phyloP scores from a whole-genome alignment of 495 filamentous ascomycete species.

The Penicillium coprophilum region DNA sequence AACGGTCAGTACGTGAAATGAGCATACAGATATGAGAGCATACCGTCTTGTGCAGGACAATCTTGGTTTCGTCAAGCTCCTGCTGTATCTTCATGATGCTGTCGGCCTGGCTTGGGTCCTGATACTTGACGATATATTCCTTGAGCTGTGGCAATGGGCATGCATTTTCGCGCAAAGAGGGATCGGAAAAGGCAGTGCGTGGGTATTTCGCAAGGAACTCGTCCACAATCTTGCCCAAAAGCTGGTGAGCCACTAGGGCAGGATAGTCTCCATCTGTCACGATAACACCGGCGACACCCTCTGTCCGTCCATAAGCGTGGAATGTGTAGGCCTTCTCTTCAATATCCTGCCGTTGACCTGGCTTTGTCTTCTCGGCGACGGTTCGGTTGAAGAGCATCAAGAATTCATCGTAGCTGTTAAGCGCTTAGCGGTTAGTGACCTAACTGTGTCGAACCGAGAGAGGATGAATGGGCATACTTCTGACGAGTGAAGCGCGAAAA shows the following conservation, averaged over 20 bases:
- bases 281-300: constrained; percentile 85
- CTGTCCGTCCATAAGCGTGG: constrained; percentile 84
- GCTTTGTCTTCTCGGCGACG: constrained; percentile 76
- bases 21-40: constrained; percentile 1
- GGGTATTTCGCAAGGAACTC: constrained; percentile 87
- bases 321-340: constrained; percentile 77
- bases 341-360: constrained; percentile 88
- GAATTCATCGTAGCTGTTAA: constrained; percentile 52
- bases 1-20: constrained; percentile 1
- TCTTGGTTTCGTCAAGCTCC: constrained; percentile 97
- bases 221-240: constrained; percentile 88
- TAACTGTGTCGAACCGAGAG: not conserved
- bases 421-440: constrained; percentile 8
- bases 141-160: constrained; percentile 68
- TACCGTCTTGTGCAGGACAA: constrained; percentile 89
- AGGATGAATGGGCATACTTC: constrained; percentile 44
- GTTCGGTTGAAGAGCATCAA: constrained; percentile 56
- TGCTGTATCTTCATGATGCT: constrained; percentile 94
- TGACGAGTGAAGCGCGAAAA: constrained; percentile 79
- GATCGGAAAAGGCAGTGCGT: constrained; percentile 59
- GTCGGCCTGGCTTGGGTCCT: constrained; percentile 84
- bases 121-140: constrained; percentile 81
- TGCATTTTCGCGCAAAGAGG: constrained; percentile 36
- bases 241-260: constrained; percentile 84
- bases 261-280: constrained; percentile 92